Conservation (phyloP, 441 rosid species). For the Heliophila coronopifolia region DNA sequence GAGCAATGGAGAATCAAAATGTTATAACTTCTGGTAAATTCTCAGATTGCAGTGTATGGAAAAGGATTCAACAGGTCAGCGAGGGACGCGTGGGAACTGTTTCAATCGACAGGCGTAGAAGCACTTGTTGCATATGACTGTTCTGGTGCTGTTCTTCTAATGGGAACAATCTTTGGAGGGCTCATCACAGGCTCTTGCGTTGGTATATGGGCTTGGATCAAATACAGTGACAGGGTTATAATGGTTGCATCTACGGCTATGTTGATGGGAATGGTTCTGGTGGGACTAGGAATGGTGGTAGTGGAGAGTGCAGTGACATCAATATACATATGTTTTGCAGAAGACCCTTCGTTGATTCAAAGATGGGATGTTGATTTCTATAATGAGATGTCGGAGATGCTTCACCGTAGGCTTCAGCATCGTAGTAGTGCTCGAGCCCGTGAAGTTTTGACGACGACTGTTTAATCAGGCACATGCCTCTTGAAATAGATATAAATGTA, state of each 20-base stretch:
- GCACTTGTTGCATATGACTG: constrained; percentile 94
- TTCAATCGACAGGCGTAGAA: constrained; percentile 96
- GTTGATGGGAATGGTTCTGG: constrained; percentile 97
- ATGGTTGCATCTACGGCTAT: constrained; percentile 91
- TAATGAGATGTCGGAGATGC: constrained; percentile 64
- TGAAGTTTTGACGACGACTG: constrained; percentile 27
- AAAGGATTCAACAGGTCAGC: constrained; percentile 91
- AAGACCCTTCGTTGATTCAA: constrained; percentile 74
- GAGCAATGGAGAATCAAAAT: constrained; percentile 3
- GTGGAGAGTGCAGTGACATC: constrained; percentile 94
- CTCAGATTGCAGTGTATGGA: constrained; percentile 85
- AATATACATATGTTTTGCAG: constrained; percentile 81
- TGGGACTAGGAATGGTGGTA: constrained; percentile 82
- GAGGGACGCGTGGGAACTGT: constrained; percentile 94
- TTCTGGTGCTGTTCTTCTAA: constrained; percentile 83
- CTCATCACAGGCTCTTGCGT: constrained; percentile 82
- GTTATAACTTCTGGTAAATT: background rate
- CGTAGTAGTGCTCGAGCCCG: constrained; percentile 60
- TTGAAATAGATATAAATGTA: background rate
- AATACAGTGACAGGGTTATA: constrained; percentile 49
- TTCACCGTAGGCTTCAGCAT: constrained; percentile 79
- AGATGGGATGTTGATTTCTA: constrained; percentile 86
- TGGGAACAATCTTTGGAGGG: constrained; percentile 87
- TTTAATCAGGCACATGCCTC: constrained; percentile 8
- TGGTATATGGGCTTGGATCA: constrained; percentile 73